These are phyloP conservation scores for Lagenaria siceraria DNA, from an alignment of 306 rosid genomes.

Conservation along the genomic window DNA sequence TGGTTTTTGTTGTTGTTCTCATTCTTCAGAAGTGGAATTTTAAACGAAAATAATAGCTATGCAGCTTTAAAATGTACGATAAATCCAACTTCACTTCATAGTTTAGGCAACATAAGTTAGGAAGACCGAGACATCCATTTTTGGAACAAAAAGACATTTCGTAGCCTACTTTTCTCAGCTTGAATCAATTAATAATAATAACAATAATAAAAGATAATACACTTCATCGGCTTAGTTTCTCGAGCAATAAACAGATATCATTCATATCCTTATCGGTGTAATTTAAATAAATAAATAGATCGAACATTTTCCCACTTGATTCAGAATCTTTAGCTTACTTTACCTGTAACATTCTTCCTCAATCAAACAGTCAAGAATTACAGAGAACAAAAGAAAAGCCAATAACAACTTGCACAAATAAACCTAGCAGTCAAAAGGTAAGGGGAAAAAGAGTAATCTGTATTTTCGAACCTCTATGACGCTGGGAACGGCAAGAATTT, in stretches of 20 bases:
- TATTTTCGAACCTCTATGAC: conserved; percentile 39
- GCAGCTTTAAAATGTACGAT: not conserved
- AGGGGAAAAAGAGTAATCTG: not conserved
- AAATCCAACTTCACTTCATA: not conserved
- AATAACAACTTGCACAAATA: not conserved
- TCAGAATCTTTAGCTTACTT: not conserved
- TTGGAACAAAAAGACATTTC: not conserved
- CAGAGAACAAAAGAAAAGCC: not conserved
- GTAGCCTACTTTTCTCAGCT: not conserved
- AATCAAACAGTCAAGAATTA: not conserved
- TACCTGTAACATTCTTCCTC: not conserved
- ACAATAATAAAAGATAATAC: not conserved
- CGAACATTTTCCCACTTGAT: not conserved
- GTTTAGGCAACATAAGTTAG: not conserved
- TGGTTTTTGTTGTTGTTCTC: not conserved
- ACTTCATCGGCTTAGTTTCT: not conserved
- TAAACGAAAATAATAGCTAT: not conserved
- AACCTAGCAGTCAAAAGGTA: not conserved
- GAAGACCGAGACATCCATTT: not conserved
- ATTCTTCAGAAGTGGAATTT: not conserved
- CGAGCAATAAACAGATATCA: not conserved
- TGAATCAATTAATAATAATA: not conserved
- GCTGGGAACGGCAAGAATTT: conserved; percentile 68
- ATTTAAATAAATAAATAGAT: not conserved
- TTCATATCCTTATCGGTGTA: not conserved